Conservation (phyloP, 2,329 filamentous ascomycete genomes). For the Microdochium trichocladiopsis region DNA sequence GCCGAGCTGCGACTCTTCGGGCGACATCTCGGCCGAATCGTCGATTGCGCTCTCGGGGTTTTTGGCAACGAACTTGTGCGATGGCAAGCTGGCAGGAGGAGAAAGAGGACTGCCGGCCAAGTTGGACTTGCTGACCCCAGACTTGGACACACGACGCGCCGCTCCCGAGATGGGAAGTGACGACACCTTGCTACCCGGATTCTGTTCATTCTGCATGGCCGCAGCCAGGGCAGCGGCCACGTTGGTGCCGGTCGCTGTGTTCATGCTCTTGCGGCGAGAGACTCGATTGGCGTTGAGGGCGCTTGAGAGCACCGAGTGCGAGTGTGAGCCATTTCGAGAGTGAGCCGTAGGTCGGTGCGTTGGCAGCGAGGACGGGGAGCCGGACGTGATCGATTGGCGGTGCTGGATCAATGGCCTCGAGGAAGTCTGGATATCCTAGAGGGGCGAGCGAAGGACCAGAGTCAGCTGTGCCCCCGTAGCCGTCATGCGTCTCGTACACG, state of each 20-base stretch:
- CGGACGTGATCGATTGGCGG: slow-evolving; percentile 51
- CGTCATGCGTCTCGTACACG: slow-evolving; percentile 1
- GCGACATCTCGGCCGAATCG: slow-evolving; percentile 53
- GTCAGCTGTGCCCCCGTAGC: slow-evolving; percentile 25
- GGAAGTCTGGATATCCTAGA: slow-evolving; percentile 57
- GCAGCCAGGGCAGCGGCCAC: slow-evolving; percentile 59
- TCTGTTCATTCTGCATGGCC: slow-evolving; percentile 60
- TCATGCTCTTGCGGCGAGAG: slow-evolving; percentile 86
- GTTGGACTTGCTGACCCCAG: slow-evolving; percentile 43
- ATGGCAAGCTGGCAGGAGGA: slow-evolving; percentile 62
- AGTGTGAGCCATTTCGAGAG: slow-evolving; percentile 69
- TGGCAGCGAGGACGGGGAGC: slow-evolving; percentile 50
- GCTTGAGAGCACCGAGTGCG: slow-evolving; percentile 71
- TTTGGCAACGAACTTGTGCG: slow-evolving; percentile 40
- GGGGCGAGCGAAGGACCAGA: slow-evolving; percentile 10
- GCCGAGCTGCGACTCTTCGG: slow-evolving; percentile 43
- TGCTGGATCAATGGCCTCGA: slow-evolving; percentile 61
- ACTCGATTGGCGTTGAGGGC: slow-evolving; percentile 76
- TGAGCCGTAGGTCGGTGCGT: slow-evolving; percentile 50
- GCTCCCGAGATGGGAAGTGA: slow-evolving; percentile 51
- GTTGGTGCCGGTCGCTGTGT: slow-evolving; percentile 62
- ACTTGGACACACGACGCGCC: slow-evolving; percentile 62
- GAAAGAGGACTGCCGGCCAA: slow-evolving; percentile 52
- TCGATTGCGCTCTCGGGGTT: slow-evolving; percentile 58
- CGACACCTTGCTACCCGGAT: slow-evolving; percentile 41